Conservation (phyloP, 2,329 filamentous ascomycete species). For the Sporothrix brasiliensis region DNA sequence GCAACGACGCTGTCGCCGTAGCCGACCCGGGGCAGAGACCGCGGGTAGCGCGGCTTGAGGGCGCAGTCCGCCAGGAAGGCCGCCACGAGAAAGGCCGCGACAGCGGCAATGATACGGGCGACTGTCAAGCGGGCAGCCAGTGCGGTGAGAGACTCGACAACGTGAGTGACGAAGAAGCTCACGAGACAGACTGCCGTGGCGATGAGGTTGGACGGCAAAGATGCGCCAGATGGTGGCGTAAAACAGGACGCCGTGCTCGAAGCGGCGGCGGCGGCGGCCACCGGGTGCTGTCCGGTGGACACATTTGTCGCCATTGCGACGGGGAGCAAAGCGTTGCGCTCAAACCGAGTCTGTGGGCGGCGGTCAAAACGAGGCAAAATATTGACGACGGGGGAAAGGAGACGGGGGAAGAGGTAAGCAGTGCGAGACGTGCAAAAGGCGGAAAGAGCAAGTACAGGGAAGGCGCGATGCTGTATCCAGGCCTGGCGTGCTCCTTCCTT, state of each 20-base stretch:
- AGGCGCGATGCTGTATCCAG: constrained; percentile 1
- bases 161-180: background rate
- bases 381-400: background rate
- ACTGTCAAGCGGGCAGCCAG: constrained; percentile 39
- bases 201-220: background rate
- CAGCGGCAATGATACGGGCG: constrained; percentile 39
- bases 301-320: constrained; percentile 7
- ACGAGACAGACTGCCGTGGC: background rate
- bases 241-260: constrained; percentile 7
- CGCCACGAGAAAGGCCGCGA: constrained; percentile 43
- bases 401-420: background rate
- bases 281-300: background rate
- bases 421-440: background rate
- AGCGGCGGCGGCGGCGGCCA: constrained; percentile 8
- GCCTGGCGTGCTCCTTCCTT: constrained; percentile 40
- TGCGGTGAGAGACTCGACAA: background rate
- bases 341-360: background rate
- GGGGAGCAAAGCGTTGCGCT: background rate
- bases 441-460: constrained; percentile 3
- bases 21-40: constrained; percentile 48
- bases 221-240: background rate
- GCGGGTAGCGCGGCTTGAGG: constrained; percentile 47
- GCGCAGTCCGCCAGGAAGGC: constrained; percentile 48
- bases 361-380: background rate
- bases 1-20: constrained; percentile 45